Percentiles rank a stretch among this genome's conserved stretches.
Evolutionary conservation across 2,329 filamentous ascomycete genomes (phyloP).

Genomic region (Claviceps lovelessii): DNA sequence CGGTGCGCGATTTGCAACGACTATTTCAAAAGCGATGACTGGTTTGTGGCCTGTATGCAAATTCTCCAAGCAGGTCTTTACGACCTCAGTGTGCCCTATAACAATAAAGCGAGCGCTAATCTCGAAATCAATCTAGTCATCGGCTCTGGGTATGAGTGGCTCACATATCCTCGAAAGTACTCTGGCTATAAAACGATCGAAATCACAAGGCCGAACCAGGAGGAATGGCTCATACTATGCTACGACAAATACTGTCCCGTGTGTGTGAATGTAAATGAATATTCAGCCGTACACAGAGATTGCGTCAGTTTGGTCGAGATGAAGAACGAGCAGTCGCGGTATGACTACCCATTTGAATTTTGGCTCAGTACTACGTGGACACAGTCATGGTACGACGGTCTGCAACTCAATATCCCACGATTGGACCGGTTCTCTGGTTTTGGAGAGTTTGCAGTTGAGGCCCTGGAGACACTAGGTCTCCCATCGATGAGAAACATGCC

Average conservation of each 20-base stretch:
- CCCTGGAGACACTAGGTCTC: neutral
- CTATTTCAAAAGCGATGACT: neutral
- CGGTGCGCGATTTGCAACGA: neutral
- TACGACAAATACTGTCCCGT: neutral
- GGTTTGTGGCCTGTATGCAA: neutral
- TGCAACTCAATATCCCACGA: neutral
- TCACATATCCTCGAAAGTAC: neutral
- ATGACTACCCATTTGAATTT: neutral
- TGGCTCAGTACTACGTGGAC: neutral
- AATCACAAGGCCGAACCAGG: neutral
- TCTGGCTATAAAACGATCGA: neutral
- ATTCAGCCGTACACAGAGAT: neutral
- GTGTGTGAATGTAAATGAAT: neutral
- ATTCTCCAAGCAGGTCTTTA: neutral
- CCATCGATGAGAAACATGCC: neutral
- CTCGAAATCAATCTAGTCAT: neutral
- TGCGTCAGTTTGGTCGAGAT: neutral
- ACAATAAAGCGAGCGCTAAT: neutral
- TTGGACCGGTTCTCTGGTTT: neutral
- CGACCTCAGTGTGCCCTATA: neutral
- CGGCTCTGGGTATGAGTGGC: too few species aligned
- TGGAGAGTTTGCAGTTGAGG: neutral
- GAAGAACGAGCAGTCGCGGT: neutral
- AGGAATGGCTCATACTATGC: neutral
- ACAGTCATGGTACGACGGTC: neutral